Evolutionary conservation across 108 stramenopile genomes (phyloP).

Genomic region (Parmales sp.): DNA sequence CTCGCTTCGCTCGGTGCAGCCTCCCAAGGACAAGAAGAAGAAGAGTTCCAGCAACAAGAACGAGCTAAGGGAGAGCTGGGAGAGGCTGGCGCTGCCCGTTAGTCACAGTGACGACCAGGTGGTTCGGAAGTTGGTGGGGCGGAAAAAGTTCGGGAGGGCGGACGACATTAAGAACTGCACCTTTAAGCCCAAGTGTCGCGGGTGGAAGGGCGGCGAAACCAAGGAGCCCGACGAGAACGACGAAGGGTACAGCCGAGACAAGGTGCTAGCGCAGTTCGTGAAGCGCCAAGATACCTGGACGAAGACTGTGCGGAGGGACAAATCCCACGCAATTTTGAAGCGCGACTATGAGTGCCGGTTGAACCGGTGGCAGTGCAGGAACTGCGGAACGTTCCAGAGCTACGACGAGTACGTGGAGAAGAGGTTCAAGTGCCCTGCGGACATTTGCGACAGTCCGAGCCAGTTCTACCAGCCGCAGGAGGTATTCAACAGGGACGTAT

Average conservation of each 20-base stretch:
- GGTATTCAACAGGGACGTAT: background rate
- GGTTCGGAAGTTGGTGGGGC: background rate
- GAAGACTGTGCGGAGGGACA: background rate
- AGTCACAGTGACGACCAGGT: too few relatives aligned
- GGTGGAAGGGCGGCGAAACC: constrained; percentile 8
- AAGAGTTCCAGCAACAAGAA: background rate
- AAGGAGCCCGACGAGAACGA: constrained; percentile 3
- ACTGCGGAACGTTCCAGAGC: background rate
- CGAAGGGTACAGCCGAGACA: background rate
- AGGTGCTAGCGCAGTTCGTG: background rate
- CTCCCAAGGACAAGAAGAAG: too few relatives aligned
- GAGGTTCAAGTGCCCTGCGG: constrained; percentile 4
- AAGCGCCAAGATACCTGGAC: constrained; percentile 6
- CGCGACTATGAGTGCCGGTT: background rate
- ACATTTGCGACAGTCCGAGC: background rate
- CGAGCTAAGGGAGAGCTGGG: background rate
- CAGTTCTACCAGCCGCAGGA: background rate
- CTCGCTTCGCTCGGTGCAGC: too few relatives aligned
- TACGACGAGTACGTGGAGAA: constrained; percentile 12
- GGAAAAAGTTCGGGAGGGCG: background rate
- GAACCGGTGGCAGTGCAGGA: constrained; percentile 2
- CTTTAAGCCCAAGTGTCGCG: background rate
- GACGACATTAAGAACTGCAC: constrained; percentile 3
- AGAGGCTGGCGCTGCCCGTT: constrained; percentile 1
- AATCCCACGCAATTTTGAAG: background rate